Evolutionary conservation across 352 stramenopile species (phyloP), one percentile per base, ranked within the genome.

Genomic region (Pythium periplocum): DNA sequence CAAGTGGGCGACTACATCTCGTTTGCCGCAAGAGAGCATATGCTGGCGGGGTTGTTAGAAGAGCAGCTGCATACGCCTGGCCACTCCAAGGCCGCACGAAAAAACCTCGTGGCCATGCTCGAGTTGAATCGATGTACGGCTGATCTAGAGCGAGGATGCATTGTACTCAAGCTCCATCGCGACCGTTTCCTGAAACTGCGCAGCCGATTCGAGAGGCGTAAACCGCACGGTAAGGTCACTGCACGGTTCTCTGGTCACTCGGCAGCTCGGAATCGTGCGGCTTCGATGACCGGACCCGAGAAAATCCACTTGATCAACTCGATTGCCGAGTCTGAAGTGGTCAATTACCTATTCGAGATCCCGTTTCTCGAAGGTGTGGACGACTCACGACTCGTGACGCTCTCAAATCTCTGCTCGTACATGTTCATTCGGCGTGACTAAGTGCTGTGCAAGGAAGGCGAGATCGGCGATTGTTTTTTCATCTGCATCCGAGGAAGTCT

Each of bases 341-440:
- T 83, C 9, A 86, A 76, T 53, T 87, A 83, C 40, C 53, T 90
- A 3, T 55, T 75, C 41, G 72, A 86, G 38, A 83, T 87, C 51
- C 78, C 78, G 35, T 87, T 90, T 33, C 60, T 90, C 6, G 76
- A 85, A 46, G 53, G 62, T 36, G 76, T 90, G 3, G 73, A 86
- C 12, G 69, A 78, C 42, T 83, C 78, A 9, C 54, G 67, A 7
- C 58, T 90, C 1, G 62, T 85, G 31, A 81, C 73, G 30, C 66
- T 87, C 3, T 77, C 74, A 9, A 84, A 86, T 31, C 69, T 90
- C 46, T 90, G 75, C 57, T 79, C 78, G 53, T 87, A 86, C 49
- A 44, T 74, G 39, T 83, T 80, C 31, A 71, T 86, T n/a, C 62
- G 51, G 2, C 68, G 69, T 43, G 78, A 70, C 1, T 60, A 87